phyloP scores from a whole-genome alignment of 2,329 filamentous ascomycete species.

The Kalmusia sp. region DNA sequence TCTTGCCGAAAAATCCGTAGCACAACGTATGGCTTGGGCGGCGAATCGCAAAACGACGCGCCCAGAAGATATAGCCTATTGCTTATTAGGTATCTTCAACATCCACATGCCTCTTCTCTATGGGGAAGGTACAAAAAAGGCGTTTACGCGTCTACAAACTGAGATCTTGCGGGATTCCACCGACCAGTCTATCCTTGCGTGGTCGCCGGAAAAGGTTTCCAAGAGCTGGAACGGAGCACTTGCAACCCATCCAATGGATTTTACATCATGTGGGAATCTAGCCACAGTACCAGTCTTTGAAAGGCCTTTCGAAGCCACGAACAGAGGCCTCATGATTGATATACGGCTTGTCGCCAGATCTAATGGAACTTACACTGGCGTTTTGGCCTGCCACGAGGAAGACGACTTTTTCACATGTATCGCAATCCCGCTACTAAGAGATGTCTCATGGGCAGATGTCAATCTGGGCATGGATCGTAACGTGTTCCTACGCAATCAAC shows the following conservation, averaged over 20 bases:
- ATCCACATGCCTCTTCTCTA: conserved; percentile 12
- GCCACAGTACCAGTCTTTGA: not conserved
- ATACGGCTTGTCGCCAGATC: not conserved
- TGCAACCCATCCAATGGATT: not conserved
- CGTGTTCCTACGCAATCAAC: not conserved
- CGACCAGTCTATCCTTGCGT: conserved; percentile 1
- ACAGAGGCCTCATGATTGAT: not conserved
- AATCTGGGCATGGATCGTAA: too few species aligned
- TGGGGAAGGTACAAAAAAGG: conserved; percentile 5
- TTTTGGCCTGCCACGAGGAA: not conserved
- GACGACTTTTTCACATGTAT: not conserved
- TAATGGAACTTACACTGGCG: not conserved
- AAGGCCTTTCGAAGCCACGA: not conserved
- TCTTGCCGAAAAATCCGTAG: conserved; percentile 1
- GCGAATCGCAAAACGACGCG: conserved; percentile 19
- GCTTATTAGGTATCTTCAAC: not conserved
- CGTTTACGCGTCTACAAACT: not conserved
- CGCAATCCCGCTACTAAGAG: not conserved
- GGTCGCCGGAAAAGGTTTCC: not conserved
- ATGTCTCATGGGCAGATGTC: not conserved
- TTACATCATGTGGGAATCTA: not conserved
- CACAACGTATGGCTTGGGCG: conserved; percentile 21
- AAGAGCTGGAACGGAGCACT: not conserved
- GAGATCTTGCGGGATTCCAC: not conserved
- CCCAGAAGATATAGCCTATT: conserved; percentile 18